These are phyloP conservation scores for Gloeophyllum trabeum DNA, from an alignment of 768 basidiomycete species.

Conservation along the genomic window DNA sequence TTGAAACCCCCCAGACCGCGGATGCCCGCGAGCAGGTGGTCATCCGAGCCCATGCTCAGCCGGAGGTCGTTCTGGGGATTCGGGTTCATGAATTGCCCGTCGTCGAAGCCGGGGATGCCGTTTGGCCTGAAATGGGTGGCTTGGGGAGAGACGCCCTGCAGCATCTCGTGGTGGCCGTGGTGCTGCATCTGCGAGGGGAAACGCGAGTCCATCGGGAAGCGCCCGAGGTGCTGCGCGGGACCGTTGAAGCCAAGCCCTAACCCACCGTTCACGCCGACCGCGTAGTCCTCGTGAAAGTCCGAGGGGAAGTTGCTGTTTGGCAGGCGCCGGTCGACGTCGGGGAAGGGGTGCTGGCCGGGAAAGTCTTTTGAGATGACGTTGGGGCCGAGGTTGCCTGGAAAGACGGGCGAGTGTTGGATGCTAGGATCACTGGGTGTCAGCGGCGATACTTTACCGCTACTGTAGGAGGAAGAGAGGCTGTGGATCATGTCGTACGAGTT, in stretches of 20 bases:
- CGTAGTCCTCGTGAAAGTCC: conserved; percentile 59
- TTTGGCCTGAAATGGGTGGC: conserved; percentile 57
- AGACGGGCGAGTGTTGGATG: conserved; percentile 43
- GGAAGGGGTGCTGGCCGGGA: conserved; percentile 34
- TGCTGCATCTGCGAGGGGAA: conserved; percentile 45
- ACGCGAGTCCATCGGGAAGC: conserved; percentile 43
- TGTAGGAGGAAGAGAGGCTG: conserved; percentile 52
- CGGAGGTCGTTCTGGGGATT: conserved; percentile 43
- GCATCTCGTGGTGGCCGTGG: conserved; percentile 36
- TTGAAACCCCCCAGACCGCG: conserved; percentile 33
- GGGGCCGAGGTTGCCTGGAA: conserved; percentile 30
- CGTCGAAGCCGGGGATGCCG: conserved; percentile 44
- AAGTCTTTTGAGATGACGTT: conserved; percentile 40
- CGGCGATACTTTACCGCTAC: conserved; percentile 68
- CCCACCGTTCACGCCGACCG: conserved; percentile 32
- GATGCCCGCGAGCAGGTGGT: conserved; percentile 51
- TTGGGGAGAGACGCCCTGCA: conserved; percentile 62
- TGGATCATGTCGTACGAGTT: conserved; percentile 57
- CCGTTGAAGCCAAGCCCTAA: conserved; percentile 31
- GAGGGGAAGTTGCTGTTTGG: conserved; percentile 37
- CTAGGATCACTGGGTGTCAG: conserved; percentile 56
- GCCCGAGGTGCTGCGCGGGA: conserved; percentile 25
- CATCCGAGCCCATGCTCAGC: conserved; percentile 52
- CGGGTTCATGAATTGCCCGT: conserved; percentile 42
- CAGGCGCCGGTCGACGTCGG: conserved; percentile 55